Base-by-base conservation (phyloP, 2,329 filamentous ascomycete genomes). In the Alternaria brassicicola region DNA sequence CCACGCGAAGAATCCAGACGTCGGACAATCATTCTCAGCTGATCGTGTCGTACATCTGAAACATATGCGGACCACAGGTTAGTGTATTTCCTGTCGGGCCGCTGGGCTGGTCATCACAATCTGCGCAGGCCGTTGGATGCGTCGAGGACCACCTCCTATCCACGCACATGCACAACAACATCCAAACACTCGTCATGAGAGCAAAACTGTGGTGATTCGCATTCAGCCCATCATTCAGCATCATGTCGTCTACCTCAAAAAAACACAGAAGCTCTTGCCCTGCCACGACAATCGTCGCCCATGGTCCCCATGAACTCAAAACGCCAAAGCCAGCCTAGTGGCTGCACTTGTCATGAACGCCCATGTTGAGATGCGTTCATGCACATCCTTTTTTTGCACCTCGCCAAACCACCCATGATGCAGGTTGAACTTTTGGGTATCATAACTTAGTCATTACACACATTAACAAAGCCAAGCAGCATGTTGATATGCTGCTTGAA, bases 351-450 rank as follows among this genome's bases (percentile, higher is more conserved):
- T 55, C 55, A 72, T 71, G 71, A 76, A 77, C 75, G 73, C 70
- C 75, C 65, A 75, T 76, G 74, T 77, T 76, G 74, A 76, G 65
- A 71, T 74, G 42, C 72, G 72, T 74, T 72, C 73, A 73, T 71
- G 41, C 66, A 61, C 59, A 30, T 54, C 58, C 3, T 17, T 15
- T 62, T 68, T 47, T 68, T 52, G 55, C 64, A 57, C 66, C n/a
- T n/a, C 62, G 57, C 67, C 65, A 61, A 71, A 75, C 70, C 68
- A 75, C 74, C 72, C 67, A 68, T 69, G 65, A 76, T 76, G 74
- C 73, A 77, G 74, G 75, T 77, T 77, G 75, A 77, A 77, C 75
- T 77, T 76, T 76, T 77, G 73, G 74, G 73, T 77, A 77, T 77
- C 75, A 76, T 76, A 68, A 72, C 68, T 65, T 67, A 76, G 64